These are phyloP conservation scores for Alternaria rosae DNA, from an alignment of 2,329 filamentous ascomycete species.

Conservation along the genomic window DNA sequence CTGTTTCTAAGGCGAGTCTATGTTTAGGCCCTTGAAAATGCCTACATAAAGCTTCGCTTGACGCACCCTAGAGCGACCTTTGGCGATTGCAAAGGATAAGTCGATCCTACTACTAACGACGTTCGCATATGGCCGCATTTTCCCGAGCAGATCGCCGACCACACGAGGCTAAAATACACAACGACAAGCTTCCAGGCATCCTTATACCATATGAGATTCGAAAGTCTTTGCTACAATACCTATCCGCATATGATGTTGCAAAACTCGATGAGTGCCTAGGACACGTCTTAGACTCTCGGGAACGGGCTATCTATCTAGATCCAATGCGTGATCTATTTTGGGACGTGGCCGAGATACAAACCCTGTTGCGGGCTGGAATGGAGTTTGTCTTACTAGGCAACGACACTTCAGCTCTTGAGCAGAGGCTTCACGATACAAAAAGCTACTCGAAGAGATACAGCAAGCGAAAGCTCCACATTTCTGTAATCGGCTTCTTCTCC, in stretches of 20 bases:
- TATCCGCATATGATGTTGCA: slow-evolving; percentile 1
- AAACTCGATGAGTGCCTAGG: not conserved
- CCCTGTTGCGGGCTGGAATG: not conserved
- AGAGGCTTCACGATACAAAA: slow-evolving; percentile 1
- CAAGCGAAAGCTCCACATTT: not conserved
- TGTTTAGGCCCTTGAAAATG: no score
- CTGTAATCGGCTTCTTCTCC: not conserved
- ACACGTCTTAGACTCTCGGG: not conserved
- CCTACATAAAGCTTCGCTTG: no score
- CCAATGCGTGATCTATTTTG: not conserved
- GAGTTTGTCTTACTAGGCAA: slow-evolving; percentile 1
- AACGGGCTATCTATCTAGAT: not conserved
- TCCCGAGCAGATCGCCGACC: no score
- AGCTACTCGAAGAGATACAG: not conserved
- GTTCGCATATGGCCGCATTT: no score
- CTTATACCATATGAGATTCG: no score
- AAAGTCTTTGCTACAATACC: no score
- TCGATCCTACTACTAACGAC: no score
- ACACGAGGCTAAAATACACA: no score
- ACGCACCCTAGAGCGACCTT: no score
- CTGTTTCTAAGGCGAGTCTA: no score
- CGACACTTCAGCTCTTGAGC: not conserved
- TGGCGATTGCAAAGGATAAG: no score
- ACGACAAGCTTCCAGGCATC: no score
- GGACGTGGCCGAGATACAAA: not conserved